Evolutionary conservation across 805 yeast genomes (phyloP), one percentile per base, ranked within the genome.

Genomic region (Hyphopichia homilentoma): DNA sequence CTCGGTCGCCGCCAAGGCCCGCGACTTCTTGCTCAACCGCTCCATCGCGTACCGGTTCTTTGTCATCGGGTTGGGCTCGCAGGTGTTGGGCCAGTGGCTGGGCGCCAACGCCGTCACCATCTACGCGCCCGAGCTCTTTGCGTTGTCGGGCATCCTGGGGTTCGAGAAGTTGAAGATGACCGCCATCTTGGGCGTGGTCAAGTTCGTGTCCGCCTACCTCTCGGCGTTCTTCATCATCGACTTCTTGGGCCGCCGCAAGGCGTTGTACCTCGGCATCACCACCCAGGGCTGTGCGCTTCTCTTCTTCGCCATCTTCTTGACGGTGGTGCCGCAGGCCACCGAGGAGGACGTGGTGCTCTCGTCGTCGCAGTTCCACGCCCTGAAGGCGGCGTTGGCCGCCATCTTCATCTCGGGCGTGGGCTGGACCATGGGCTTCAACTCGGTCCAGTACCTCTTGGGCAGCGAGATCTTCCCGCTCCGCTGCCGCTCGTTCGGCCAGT

Each of bases 401-500:
- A 44, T 76, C 17, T 75, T 58, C 43, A 43, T 75, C 22, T 59
- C 66, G 20, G 81, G 81, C 43, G 59, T 65, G 15, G 79, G 79
- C 22, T 76, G 81, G 81, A 69, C 77, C 20, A 49, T 75, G 52
- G 81, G 81, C 22, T 76, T 73, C 68, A 76, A 76, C 52, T 59
- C 75, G 0, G 58, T 74, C 30, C 80, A 75, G 48, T 75, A 75
- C 45, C 58, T 75, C 41, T 53, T 75, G 43, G 74, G 73, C 37
- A 64, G 80, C 4, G 81, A 76, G 46, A 62, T 76, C 33, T 65
- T 75, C 47, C 81, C 81, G 15, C 52, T 75, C 44, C 60, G 68
- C 35, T 59, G 70, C 22, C 61, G 80, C 40, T 65, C 68, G 22
- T 53, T 71, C 40, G 79, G 74, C 17, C 70, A 73, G 28, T 65